Evolutionary conservation across 768 basidiomycete genomes (phyloP), one percentile per base, ranked within the genome.

Genomic region (Mycena maculata): DNA sequence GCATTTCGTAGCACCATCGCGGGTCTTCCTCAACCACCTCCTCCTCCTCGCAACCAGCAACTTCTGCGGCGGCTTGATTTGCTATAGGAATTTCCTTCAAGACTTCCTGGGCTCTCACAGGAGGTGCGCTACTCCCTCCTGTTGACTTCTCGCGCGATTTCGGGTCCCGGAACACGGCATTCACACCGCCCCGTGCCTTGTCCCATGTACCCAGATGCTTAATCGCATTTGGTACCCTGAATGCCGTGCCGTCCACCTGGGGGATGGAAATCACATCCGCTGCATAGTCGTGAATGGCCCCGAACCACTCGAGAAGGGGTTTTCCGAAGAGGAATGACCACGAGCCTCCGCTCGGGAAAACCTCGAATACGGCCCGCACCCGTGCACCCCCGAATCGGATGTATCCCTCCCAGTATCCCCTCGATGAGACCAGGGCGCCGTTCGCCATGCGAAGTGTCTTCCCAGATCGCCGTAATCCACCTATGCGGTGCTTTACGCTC

Each of bases 391-490:
- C 71, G 30, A 76, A 52, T 10, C 47, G 22, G 1, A 79, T 59
- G 4, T 27, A 30, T 7, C 74, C 74, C 50, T 49, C 60, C 73
- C 75, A 76, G 13, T 30, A 30, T 25, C 72, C 75, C 36, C 27
- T 4, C 1, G 73, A 73, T 9, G 58, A 55, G 2, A 76, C 68
- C 1, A 76, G 28, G 15, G 25, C 23, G 0, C 79, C 76, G 61
- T 80, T 72, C 13, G 79, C 80, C 79, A 81, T 78, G 2, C 73
- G 36, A 5, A 81, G 67, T 1, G 20, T 41, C 28, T 54, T 57
- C 0, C 12, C 4, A 1, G 79, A 52, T 9, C 22, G 38, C 11
- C 23, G 22, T 36, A 41, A n/a, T 22, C 8, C 38, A 6, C 53
- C 36, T 3, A 55, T 38, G 12, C 53, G 9, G 20, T 55, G 53